These are phyloP conservation scores for Seiridium cupressi DNA, from an alignment of 2,329 filamentous ascomycete genomes.

Conservation along the genomic window DNA sequence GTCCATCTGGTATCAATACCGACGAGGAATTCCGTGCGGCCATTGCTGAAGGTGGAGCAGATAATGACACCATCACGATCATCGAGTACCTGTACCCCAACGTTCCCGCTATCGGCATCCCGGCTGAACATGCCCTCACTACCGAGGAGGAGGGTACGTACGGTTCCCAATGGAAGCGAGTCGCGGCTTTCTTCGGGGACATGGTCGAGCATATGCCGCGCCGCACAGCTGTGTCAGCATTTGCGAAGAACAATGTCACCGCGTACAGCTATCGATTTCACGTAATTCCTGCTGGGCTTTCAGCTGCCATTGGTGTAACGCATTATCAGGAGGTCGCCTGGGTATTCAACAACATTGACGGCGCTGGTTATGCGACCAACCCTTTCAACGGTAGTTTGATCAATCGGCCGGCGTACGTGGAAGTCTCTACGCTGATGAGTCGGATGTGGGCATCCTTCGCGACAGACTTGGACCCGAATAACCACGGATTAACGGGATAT, in stretches of 20 bases:
- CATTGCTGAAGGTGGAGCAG: slow-evolving; percentile 27
- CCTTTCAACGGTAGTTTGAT: slow-evolving; percentile 33
- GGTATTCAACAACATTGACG: slow-evolving; percentile 49
- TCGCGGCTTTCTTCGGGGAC: slow-evolving; percentile 41
- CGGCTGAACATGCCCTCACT: slow-evolving; percentile 33
- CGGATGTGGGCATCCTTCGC: slow-evolving; percentile 52
- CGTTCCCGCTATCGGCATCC: slow-evolving; percentile 42
- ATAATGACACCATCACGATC: slow-evolving; percentile 38
- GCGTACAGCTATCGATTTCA: slow-evolving; percentile 51
- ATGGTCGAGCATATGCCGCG: slow-evolving; percentile 46
- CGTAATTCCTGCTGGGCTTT: slow-evolving; percentile 37
- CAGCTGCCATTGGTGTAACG: slow-evolving; percentile 36
- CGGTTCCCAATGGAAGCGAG: slow-evolving; percentile 42
- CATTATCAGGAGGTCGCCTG: slow-evolving; percentile 49
- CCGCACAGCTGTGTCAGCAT: slow-evolving; percentile 41
- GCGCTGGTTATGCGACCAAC: slow-evolving; percentile 38
- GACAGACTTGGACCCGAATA: slow-evolving; percentile 42
- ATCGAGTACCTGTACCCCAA: slow-evolving; percentile 48
- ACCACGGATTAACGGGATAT: neutral
- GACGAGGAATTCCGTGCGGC: slow-evolving; percentile 42
- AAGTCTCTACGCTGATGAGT: slow-evolving; percentile 45
- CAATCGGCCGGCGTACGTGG: slow-evolving; percentile 36
- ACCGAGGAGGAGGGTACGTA: slow-evolving; percentile 16
- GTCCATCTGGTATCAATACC: slow-evolving; percentile 33
- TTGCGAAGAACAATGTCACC: slow-evolving; percentile 26